Base-by-base conservation (phyloP, 2,329 filamentous ascomycete genomes). In the Tolypocladium tropicale region DNA sequence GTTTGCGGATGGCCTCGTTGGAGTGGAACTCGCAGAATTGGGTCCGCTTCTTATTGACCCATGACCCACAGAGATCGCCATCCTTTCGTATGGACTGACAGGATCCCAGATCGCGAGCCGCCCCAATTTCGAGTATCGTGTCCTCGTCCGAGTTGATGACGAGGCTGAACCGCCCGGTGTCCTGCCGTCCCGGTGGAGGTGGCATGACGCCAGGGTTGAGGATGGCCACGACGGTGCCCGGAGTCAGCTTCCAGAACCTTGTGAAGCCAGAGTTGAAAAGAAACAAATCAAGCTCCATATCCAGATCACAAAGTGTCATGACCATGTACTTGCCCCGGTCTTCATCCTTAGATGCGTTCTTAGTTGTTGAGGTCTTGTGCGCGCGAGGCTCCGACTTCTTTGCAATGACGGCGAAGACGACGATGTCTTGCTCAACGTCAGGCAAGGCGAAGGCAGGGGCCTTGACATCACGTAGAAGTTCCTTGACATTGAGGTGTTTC, bases 21-120 rank as follows among this genome's bases (percentile, higher is more conserved):
- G 95, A 84, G 70, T 99, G 94, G 63, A 88, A 99, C 61, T 96
- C 91, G 73, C 94, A 99, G 68, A 88, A 90, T 63, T 95, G 86
- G 0, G 92, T 96, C 64, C 91, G 89, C 54, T 90, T 84, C 61
- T 82, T 84, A 70, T 99, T 93, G 58, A 99, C 79, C 94, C 94
- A 99, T 32, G 82, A 75, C 36, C 81, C 84, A 70, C 94, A 99
- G 51, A 80, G 74, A 56, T 88, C 81, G 41, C 94, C 93, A 67
- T 96, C 90, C 65, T 89, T 93, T 68, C 89, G 90, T 60, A 90
- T 76, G 7, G 85, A 84, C 67, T 92, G 90, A 73, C 94, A 99
- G 68, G 88, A 95, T 1, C 89, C 91, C 2, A 99, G 76, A 70
- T 99, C 93, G 52, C 91, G 81, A 12, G 92, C 84, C 25, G 78